Conservation (phyloP, 1,139 yeast genomes). For the Suhomyces atakaporum region DNA sequence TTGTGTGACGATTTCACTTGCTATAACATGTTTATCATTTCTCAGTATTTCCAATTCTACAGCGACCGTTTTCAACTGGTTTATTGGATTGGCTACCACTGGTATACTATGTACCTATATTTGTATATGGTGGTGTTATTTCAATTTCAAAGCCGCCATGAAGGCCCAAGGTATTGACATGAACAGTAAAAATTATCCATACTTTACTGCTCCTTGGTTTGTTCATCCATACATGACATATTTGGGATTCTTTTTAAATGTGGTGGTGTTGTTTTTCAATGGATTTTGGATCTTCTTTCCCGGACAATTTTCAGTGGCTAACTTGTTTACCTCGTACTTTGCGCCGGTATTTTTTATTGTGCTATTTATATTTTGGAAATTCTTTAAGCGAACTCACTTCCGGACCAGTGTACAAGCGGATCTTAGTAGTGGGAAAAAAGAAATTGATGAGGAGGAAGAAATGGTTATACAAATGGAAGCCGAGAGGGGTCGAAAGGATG, state of each 20-base stretch:
- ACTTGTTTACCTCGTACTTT: constrained; percentile 43
- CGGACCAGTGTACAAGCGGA: constrained; percentile 38
- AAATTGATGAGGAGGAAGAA: constrained; percentile 38
- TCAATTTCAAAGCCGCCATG: constrained; percentile 37
- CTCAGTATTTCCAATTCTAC: constrained; percentile 32
- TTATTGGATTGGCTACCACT: constrained; percentile 47
- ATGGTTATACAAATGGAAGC: constrained; percentile 24
- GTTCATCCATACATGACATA: constrained; percentile 37
- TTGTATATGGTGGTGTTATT: constrained; percentile 50
- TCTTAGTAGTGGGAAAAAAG: constrained; percentile 36
- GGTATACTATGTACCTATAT: constrained; percentile 56
- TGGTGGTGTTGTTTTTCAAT: constrained; percentile 35
- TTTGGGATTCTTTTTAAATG: constrained; percentile 30
- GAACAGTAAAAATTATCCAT: constrained; percentile 24
- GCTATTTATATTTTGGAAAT: constrained; percentile 37
- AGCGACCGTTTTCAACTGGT: constrained; percentile 40
- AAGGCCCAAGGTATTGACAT: constrained; percentile 33
- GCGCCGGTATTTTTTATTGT: constrained; percentile 36
- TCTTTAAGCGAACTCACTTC: constrained; percentile 34
- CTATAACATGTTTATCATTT: constrained; percentile 30
- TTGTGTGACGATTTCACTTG: constrained; percentile 28
- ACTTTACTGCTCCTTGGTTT: constrained; percentile 29
- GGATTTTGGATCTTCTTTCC: constrained; percentile 49
- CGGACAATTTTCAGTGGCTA: constrained; percentile 35
- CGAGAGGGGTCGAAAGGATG: constrained; percentile 21